phyloP scores from a whole-genome alignment of 768 basidiomycete species.

The Psilocybe cubensis region DNA sequence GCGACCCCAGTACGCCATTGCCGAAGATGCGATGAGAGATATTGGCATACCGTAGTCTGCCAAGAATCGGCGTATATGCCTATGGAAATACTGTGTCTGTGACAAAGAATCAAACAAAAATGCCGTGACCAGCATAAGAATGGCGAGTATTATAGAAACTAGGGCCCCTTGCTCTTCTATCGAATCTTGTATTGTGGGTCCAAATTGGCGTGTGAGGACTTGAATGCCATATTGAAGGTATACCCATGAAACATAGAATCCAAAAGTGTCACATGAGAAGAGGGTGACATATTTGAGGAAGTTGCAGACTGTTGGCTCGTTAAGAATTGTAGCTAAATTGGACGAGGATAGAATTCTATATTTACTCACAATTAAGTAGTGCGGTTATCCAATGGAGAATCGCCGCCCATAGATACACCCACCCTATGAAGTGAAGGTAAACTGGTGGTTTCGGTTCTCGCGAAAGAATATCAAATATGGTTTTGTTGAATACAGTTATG shows the following conservation, averaged over 20 bases:
- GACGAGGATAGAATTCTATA: not conserved
- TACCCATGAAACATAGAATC: constrained; percentile 91
- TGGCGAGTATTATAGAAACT: constrained; percentile 72
- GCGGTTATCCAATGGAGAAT: constrained; percentile 87
- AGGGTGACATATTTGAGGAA: constrained; percentile 86
- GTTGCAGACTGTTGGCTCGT: constrained; percentile 72
- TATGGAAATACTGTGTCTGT: constrained; percentile 67
- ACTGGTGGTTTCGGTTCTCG: constrained; percentile 60
- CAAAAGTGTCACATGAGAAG: constrained; percentile 92
- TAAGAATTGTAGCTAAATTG: not conserved
- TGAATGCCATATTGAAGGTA: constrained; percentile 91
- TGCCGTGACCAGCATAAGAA: constrained; percentile 75
- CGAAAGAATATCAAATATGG: constrained; percentile 77
- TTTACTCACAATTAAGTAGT: constrained; percentile 65
- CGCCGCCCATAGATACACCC: constrained; percentile 92
- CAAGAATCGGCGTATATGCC: constrained; percentile 73
- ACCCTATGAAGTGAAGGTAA: constrained; percentile 88
- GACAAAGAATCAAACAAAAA: constrained; percentile 77
- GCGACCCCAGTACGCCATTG: constrained; percentile 85
- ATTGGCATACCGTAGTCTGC: constrained; percentile 94
- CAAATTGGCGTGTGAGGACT: constrained; percentile 76
- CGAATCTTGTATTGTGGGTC: constrained; percentile 23
- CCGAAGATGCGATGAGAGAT: constrained; percentile 74
- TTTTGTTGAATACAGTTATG: constrained; percentile 92
- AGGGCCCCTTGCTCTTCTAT: constrained; percentile 50